Percentiles rank a stretch among this genome's conserved stretches.
These are phyloP conservation scores for Begonia peltatifolia DNA, from an alignment of 306 rosid species.

Conservation along the genomic window DNA sequence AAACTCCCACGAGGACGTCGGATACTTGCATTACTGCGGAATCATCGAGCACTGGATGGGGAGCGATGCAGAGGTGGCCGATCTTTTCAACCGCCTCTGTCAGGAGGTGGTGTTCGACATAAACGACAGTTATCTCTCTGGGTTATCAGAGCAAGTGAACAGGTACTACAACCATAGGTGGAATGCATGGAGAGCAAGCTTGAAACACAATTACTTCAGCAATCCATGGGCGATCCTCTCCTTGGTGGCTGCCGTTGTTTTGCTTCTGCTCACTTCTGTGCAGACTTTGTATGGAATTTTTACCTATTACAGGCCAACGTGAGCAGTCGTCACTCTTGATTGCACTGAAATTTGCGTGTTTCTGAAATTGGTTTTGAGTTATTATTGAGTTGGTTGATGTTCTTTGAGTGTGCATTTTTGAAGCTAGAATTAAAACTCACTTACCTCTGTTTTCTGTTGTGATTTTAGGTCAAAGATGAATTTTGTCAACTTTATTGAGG, in stretches of 20 bases:
- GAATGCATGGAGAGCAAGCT: slow-evolving; percentile 79
- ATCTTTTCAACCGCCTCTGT: slow-evolving; percentile 70
- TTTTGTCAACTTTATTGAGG: no score
- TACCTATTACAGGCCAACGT: slow-evolving; percentile 39
- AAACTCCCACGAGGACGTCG: slow-evolving; percentile 68
- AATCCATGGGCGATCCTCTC: slow-evolving; percentile 89
- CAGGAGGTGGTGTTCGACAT: slow-evolving; percentile 47
- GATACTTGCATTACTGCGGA: slow-evolving; percentile 74
- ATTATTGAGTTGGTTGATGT: no score
- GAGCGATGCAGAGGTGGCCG: slow-evolving; percentile 76
- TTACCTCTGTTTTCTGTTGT: no score
- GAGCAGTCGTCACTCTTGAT: no score
- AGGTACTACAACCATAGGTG: slow-evolving; percentile 60
- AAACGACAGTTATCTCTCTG: slow-evolving; percentile 59
- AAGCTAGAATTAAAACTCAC: no score
- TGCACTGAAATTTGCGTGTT: no score
- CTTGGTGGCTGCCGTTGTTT: slow-evolving; percentile 67
- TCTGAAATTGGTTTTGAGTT: no score
- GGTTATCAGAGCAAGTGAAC: slow-evolving; percentile 51
- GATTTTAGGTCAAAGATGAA: no score
- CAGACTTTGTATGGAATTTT: slow-evolving; percentile 64
- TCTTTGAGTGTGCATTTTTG: no score
- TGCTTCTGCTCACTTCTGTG: slow-evolving; percentile 55
- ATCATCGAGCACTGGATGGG: slow-evolving; percentile 94
- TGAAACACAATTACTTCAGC: slow-evolving; percentile 61